Conservation (phyloP, 768 basidiomycete species). For the Podaxis sp. region DNA sequence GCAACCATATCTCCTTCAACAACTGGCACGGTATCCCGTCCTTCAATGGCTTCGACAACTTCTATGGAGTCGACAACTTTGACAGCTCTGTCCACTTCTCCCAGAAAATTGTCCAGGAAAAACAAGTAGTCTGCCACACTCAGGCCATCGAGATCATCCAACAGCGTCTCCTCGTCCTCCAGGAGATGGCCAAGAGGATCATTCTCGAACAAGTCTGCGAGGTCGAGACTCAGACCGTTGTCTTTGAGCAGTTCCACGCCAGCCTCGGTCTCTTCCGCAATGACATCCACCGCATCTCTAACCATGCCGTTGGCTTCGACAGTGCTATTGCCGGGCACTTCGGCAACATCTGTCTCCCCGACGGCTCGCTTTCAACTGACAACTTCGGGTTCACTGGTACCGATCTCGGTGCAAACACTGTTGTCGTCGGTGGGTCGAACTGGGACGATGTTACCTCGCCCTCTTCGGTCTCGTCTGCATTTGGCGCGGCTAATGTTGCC, state of each 20-base stretch:
- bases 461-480: conserved; percentile 5
- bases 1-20: conserved; percentile 28
- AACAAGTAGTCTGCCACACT: conserved; percentile 30
- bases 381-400: conserved; percentile 32
- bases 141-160: conserved; percentile 30
- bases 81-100: conserved; percentile 29
- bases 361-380: conserved; percentile 27
- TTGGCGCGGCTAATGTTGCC: conserved; percentile 5
- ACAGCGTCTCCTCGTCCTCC: conserved; percentile 41
- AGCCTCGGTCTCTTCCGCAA: conserved; percentile 27
- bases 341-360: conserved; percentile 24
- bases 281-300: conserved; percentile 29
- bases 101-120: conserved; percentile 30
- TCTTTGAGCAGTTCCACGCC: conserved; percentile 33
- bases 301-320: conserved; percentile 33
- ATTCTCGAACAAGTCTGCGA: conserved; percentile 33
- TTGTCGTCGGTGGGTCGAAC: conserved; percentile 39
- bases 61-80: conserved; percentile 36
- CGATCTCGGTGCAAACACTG: conserved; percentile 31
- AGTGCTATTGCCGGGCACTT: conserved; percentile 27
- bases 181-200: conserved; percentile 35
- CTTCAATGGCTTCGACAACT: conserved; percentile 32
- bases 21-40: conserved; percentile 32
- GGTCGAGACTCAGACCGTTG: conserved; percentile 34
- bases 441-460: conserved; percentile 31